These are phyloP conservation scores for Cercospora nicotianae DNA, from an alignment of 2,329 filamentous ascomycete species.

Conservation along the genomic window DNA sequence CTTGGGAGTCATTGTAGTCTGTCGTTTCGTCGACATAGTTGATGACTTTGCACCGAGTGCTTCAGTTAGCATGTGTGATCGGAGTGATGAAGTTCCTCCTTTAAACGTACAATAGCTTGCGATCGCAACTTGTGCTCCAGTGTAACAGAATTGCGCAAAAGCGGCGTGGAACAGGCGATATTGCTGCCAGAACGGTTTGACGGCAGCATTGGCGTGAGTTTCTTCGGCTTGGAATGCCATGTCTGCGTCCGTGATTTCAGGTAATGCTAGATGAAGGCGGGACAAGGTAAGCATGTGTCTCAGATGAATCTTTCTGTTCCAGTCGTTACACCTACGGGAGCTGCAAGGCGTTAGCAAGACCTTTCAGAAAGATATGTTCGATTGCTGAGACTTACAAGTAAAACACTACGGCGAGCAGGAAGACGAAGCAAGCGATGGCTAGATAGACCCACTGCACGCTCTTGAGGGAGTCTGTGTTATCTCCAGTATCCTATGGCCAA, in stretches of 20 bases:
- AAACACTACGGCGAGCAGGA: conserved; percentile 58
- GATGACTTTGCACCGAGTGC: conserved; percentile 52
- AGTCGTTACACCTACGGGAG: neutral
- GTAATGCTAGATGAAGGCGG: conserved; percentile 36
- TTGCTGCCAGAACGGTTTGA: conserved; percentile 58
- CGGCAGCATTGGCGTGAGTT: conserved; percentile 36
- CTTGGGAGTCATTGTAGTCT: conserved; percentile 55
- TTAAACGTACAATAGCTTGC: conserved; percentile 49
- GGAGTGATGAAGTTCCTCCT: neutral
- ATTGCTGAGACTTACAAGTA: conserved; percentile 45
- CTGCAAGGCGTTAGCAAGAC: neutral
- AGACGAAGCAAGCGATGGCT: conserved; percentile 62
- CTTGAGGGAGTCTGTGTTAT: conserved; percentile 51
- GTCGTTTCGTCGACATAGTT: conserved; percentile 62
- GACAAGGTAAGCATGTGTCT: neutral
- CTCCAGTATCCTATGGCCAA: conserved; percentile 43
- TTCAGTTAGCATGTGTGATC: neutral
- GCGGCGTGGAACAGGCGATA: conserved; percentile 75
- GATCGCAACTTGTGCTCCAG: conserved; percentile 67
- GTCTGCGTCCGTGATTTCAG: conserved; percentile 62
- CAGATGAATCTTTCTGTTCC: neutral
- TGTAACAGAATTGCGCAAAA: conserved; percentile 77
- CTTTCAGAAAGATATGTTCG: neutral
- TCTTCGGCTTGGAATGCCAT: conserved; percentile 55
- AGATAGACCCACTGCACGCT: conserved; percentile 67